Evolutionary conservation across 352 stramenopile genomes (phyloP).

Genomic region (Pythium dissotocum): DNA sequence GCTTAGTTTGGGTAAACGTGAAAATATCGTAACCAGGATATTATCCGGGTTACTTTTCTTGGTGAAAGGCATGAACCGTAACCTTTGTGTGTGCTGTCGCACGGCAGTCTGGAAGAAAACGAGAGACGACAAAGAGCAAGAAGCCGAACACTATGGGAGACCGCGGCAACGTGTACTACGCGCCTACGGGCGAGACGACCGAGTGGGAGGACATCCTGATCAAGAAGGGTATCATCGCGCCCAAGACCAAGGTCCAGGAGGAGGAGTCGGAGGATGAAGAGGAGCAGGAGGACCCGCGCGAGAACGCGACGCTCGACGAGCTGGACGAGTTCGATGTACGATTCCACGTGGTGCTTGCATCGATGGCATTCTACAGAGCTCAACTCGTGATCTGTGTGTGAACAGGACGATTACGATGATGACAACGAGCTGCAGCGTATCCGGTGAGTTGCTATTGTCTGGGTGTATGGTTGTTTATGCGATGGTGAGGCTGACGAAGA

Average conservation of each 20-base stretch:
- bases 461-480: background rate
- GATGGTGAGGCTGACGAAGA: background rate
- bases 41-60: constrained; percentile 3
- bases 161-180: constrained; percentile 84
- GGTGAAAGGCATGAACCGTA: background rate
- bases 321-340: constrained; percentile 81
- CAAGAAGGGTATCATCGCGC: constrained; percentile 87
- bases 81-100: background rate
- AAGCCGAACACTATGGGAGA: constrained; percentile 46
- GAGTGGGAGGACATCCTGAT: constrained; percentile 91
- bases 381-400: background rate
- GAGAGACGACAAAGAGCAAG: background rate
- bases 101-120: constrained; percentile 4
- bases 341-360: background rate
- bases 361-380: background rate
- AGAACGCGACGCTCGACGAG: constrained; percentile 83
- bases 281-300: constrained; percentile 68
- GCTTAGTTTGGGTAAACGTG: background rate
- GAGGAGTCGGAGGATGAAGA: constrained; percentile 69
- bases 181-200: constrained; percentile 86
- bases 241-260: constrained; percentile 86
- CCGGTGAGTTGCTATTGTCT: constrained; percentile 31
- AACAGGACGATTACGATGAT: constrained; percentile 84
- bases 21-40: background rate
- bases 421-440: constrained; percentile 76